Evolutionary conservation across 495 filamentous ascomycete species (phyloP).

Genomic region (Aspergillus asperescens): DNA sequence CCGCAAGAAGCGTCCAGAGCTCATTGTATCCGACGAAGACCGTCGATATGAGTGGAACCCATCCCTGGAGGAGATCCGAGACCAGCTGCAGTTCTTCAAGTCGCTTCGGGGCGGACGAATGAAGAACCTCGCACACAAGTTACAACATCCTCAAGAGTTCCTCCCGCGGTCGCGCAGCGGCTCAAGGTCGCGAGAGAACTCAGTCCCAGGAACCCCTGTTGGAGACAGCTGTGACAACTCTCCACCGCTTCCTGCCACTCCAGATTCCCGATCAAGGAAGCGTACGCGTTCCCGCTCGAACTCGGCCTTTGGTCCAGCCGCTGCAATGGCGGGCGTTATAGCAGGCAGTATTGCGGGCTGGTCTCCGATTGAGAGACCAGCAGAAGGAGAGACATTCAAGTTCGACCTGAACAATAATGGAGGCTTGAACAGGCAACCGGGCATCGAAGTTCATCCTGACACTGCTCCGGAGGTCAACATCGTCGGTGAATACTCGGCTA

Average conservation of each 20-base stretch:
- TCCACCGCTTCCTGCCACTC: constrained; percentile 55
- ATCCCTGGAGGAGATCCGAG: constrained; percentile 62
- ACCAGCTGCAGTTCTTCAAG: constrained; percentile 72
- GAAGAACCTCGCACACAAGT: constrained; percentile 77
- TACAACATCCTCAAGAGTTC: constrained; percentile 73
- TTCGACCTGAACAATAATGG: constrained; percentile 40
- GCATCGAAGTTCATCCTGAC: constrained; percentile 54
- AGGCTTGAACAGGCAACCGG: constrained; percentile 46
- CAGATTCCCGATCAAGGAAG: constrained; percentile 66
- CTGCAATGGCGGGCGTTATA: constrained; percentile 79
- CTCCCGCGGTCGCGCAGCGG: constrained; percentile 67
- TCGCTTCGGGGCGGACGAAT: constrained; percentile 77
- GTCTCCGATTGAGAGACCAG: constrained; percentile 71
- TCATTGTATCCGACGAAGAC: constrained; percentile 69
- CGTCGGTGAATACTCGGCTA: constrained; percentile 40
- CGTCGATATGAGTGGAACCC: constrained; percentile 60
- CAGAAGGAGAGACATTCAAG: constrained; percentile 46
- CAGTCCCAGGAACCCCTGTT: constrained; percentile 63
- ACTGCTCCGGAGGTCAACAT: constrained; percentile 53
- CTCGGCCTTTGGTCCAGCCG: constrained; percentile 75
- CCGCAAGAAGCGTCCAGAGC: constrained; percentile 44
- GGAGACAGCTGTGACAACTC: constrained; percentile 42
- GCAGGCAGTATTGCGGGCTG: constrained; percentile 82
- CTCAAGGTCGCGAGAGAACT: constrained; percentile 67
- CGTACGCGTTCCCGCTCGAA: constrained; percentile 79